Percentiles rank a stretch among this genome's conserved stretches.
Evolutionary conservation across 2,329 filamentous ascomycete genomes (phyloP).

Genomic region (Teratosphaeriaceae sp.): DNA sequence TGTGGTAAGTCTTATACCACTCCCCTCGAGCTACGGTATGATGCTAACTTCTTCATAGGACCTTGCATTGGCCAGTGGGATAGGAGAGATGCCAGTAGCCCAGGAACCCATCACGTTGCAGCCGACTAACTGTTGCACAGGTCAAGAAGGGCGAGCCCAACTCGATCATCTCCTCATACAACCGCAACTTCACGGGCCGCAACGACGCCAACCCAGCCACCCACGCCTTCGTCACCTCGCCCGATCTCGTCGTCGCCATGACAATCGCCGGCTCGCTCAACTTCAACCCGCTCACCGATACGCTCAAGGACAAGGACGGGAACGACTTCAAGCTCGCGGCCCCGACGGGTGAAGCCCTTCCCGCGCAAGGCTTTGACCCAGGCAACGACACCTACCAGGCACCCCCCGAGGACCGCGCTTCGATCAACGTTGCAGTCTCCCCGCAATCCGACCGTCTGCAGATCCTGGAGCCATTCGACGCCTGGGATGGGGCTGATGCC

Average conservation of each 20-base stretch:
- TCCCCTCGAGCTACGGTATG: no score
- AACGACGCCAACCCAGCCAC: conserved; percentile 95
- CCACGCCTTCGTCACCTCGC: conserved; percentile 87
- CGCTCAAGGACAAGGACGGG: conserved; percentile 87
- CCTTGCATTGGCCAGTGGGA: conserved; percentile 22
- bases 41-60: no score
- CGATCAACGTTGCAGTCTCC: conserved; percentile 73
- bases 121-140: no score
- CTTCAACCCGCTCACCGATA: conserved; percentile 95
- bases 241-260: conserved; percentile 82
- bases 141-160: conserved; percentile 94
- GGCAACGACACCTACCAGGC: conserved; percentile 94
- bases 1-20: no score
- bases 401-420: conserved; percentile 69
- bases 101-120: neutral
- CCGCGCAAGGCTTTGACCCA: conserved; percentile 75
- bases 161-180: conserved; percentile 98
- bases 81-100: neutral
- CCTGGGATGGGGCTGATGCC: conserved; percentile 92
- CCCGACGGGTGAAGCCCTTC: conserved; percentile 76
- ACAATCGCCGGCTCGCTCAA: conserved; percentile 74
- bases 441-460: conserved; percentile 92
- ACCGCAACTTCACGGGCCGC: conserved; percentile 98
- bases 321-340: conserved; percentile 87
- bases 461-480: conserved; percentile 73